A percentile compares a stretch with the other conserved stretches of the same genome.
phyloP scores from a whole-genome alignment of 805 yeast species.

The Phaffomyces thermotolerans region DNA sequence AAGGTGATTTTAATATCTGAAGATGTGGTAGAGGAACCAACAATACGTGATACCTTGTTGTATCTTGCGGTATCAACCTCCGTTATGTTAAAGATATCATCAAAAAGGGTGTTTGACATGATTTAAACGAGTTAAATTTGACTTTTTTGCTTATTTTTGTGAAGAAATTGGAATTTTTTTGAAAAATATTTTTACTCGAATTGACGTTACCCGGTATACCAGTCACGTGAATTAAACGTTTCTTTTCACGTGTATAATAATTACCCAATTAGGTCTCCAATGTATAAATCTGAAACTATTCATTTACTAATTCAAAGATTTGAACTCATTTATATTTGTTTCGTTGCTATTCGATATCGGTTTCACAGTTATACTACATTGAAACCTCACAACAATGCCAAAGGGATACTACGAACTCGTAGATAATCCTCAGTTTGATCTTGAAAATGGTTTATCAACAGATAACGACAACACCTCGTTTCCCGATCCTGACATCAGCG shows the following conservation, averaged over 20 bases:
- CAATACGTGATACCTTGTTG: conserved; percentile 84
- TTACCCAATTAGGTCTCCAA: conserved; percentile 12
- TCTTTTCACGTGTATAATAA: conserved; percentile 1
- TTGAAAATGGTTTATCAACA: conserved; percentile 2
- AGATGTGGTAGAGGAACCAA: conserved; percentile 79
- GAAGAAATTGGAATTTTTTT: neutral
- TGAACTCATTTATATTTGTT: neutral
- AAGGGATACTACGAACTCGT: conserved; percentile 17
- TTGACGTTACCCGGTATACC: conserved; percentile 7
- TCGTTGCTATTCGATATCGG: neutral
- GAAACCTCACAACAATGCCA: neutral
- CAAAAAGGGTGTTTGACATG: conserved; percentile 77
- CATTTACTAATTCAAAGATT: neutral
- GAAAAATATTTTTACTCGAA: neutral
- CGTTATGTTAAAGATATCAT: conserved; percentile 83
- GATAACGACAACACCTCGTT: neutral
- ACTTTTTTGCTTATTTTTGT: neutral
- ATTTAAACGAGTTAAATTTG: neutral
- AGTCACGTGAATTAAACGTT: no score
- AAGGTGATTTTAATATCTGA: conserved; percentile 74
- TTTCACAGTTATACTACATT: neutral
- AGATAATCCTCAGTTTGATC: conserved; percentile 10
- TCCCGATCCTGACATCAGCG: conserved; percentile 3
- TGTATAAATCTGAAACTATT: conserved; percentile 2
- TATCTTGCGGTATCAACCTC: conserved; percentile 84